Conservation (phyloP, 192 early-diverging fungal species). For the Rhizophagus clarus region DNA sequence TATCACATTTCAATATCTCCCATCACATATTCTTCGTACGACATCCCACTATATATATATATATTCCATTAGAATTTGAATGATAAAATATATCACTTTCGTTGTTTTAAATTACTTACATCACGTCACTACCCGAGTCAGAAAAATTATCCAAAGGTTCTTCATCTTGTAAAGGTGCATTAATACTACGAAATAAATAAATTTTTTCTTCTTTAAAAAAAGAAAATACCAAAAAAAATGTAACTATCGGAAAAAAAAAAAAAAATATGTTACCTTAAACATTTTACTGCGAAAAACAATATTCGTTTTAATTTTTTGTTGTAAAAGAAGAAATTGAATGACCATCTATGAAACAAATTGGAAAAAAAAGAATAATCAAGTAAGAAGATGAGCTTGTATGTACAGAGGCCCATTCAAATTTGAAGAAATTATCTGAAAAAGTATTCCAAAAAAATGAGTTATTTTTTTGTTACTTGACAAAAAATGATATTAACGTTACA, state of each 20-base stretch:
- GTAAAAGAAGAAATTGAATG: constrained; percentile 97
- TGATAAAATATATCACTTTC: constrained; percentile 35
- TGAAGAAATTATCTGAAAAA: constrained; percentile 28
- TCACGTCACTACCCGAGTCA: constrained; percentile 28
- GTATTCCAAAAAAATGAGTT: constrained; percentile 20
- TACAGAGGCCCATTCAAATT: constrained; percentile 24
- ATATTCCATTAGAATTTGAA: constrained; percentile 24
- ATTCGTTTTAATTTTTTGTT: constrained; percentile 90
- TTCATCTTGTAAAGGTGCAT: constrained; percentile 60
- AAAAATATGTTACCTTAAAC: constrained; percentile 71
- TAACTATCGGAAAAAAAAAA: neutral
- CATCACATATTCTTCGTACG: constrained; percentile 70
- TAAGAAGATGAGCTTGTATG: constrained; percentile 14
- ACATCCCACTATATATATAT: constrained; percentile 39
- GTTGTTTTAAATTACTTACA: constrained; percentile 34
- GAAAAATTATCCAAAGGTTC: constrained; percentile 41
- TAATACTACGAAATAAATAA: constrained; percentile 42
- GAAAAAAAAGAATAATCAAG: constrained; percentile 1
- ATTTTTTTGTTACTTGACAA: neutral
- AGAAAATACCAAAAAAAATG: neutral
- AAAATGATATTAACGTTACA: constrained; percentile 32
- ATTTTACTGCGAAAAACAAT: constrained; percentile 88
- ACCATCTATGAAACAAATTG: constrained; percentile 64
- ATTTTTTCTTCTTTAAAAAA: neutral
- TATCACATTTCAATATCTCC: constrained; percentile 59